Evolutionary conservation across 768 basidiomycete genomes (phyloP), one percentile per base, ranked within the genome.

Genomic region (Nevesoporus exiguus): DNA sequence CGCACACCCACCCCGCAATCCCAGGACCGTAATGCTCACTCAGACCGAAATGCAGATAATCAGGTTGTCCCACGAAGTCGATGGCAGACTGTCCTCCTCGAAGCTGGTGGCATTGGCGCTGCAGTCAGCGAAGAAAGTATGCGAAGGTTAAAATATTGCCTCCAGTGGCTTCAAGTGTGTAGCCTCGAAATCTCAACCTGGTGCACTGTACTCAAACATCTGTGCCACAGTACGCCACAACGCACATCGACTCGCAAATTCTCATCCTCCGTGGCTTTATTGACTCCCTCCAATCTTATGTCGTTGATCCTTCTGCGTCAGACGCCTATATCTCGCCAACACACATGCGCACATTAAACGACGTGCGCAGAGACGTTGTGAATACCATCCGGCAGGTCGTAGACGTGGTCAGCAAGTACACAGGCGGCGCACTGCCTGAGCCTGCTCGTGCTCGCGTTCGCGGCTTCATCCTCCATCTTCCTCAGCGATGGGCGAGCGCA

Each of bases 101-200:
- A 95, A 70, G 93, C 91, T 2, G 91, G 93, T 14, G 93, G 93
- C 0, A 76, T 96, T 31, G 82, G 91, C 53, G 91, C 90, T 0
- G 93, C 93, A 8, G 76, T 95, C 30, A 93, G 91, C 68, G 92
- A 94, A 58, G 93, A 95, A 69, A 93, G 86, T 63, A 89, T 96
- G 88, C 77, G 89, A 51, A 77, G 88, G 49, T 71, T 96, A 37
- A 84, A 85, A 66, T 95, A 94, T 65, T 93, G 90, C 70, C 67
- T 96, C 27, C 83, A 90, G 53, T 95, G 92, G 91, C 75, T 96
- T 17, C 86, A 90, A 76, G 90, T 91, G 25, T 22, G 81, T 75
- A 5, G 21, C 47, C 9, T 45, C 40, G 7, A 37, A 17, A 11
- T 19, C 8, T 40, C 50, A 7, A 17, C 17, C 7, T 29, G 24